A percentile compares a stretch with the other conserved stretches of the same genome.
These are phyloP conservation scores for Leucocoprinus leucothites DNA, from an alignment of 768 basidiomycete genomes.

Conservation along the genomic window DNA sequence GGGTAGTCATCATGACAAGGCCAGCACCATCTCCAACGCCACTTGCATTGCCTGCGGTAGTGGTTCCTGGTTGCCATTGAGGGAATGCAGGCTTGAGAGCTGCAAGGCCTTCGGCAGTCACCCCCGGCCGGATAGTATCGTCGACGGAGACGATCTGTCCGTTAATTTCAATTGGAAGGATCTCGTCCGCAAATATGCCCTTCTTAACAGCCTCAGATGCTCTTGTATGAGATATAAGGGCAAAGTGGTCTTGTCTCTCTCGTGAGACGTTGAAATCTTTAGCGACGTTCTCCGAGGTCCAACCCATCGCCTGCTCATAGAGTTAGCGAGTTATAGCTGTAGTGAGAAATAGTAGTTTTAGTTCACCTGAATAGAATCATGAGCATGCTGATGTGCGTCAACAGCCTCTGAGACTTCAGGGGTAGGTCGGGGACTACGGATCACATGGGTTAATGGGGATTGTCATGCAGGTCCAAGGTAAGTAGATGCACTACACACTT, in stretches of 20 bases:
- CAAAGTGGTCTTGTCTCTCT: conserved; percentile 85
- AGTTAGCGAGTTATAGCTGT: background rate
- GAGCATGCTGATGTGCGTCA: conserved; percentile 55
- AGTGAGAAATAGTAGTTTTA: background rate
- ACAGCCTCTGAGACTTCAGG: conserved; percentile 63
- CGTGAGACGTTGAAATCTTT: conserved; percentile 73
- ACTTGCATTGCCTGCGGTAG: conserved; percentile 84
- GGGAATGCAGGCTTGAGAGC: conserved; percentile 87
- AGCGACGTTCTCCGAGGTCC: conserved; percentile 94
- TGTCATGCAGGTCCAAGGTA: background rate
- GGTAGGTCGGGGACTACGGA: conserved; percentile 64
- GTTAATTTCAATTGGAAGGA: conserved; percentile 78
- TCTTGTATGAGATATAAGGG: conserved; percentile 81
- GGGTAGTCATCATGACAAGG: conserved; percentile 76
- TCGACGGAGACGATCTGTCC: conserved; percentile 69
- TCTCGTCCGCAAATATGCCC: conserved; percentile 84
- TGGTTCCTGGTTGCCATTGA: conserved; percentile 66
- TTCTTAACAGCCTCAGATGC: conserved; percentile 65
- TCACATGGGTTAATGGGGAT: background rate
- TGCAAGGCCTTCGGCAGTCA: conserved; percentile 72
- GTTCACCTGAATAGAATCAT: conserved; percentile 71
- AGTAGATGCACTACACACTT: conserved; percentile 46
- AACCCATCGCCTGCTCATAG: conserved; percentile 80
- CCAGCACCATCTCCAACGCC: conserved; percentile 94
- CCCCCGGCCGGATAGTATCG: conserved; percentile 85